Conservation (phyloP, 2,329 filamentous ascomycete genomes). For the Coniochaeta sp. region DNA sequence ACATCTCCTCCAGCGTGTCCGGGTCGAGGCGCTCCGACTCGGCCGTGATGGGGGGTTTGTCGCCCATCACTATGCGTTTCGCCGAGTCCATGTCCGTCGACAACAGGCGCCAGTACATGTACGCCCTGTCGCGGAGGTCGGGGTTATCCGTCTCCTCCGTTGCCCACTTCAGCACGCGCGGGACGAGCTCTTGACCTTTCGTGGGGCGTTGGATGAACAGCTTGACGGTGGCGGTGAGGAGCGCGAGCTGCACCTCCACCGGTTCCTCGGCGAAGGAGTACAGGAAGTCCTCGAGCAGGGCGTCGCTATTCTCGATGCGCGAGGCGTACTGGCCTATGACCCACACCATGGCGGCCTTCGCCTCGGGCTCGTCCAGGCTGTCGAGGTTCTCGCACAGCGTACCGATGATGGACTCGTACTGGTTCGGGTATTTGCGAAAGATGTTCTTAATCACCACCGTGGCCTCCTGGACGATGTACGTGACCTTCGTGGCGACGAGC, state of each 20-base stretch:
- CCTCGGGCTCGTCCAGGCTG: slow-evolving; percentile 92
- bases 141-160: slow-evolving; percentile 99
- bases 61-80: slow-evolving; percentile 88
- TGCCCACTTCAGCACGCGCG: slow-evolving; percentile 94
- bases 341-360: slow-evolving; percentile 98
- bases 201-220: slow-evolving; percentile 95
- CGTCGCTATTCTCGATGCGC: slow-evolving; percentile 94
- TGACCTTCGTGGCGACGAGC: slow-evolving; percentile 94
- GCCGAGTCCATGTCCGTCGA: slow-evolving; percentile 86
- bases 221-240: slow-evolving; percentile 94
- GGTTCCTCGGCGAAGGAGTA: slow-evolving; percentile 92
- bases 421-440: slow-evolving; percentile 97
- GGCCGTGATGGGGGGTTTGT: slow-evolving; percentile 92
- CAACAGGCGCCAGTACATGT: slow-evolving; percentile 98
- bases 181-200: slow-evolving; percentile 87
- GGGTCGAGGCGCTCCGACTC: slow-evolving; percentile 93
- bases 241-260: slow-evolving; percentile 88
- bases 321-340: slow-evolving; percentile 98
- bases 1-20: slow-evolving; percentile 90
- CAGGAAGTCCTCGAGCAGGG: slow-evolving; percentile 87
- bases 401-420: slow-evolving; percentile 96
- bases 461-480: slow-evolving; percentile 97
- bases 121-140: slow-evolving; percentile 88
- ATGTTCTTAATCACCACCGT: slow-evolving; percentile 99
- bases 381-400: slow-evolving; percentile 95